Base-by-base conservation (phyloP, 2,329 filamentous ascomycete species). In the Amphichorda felina region DNA sequence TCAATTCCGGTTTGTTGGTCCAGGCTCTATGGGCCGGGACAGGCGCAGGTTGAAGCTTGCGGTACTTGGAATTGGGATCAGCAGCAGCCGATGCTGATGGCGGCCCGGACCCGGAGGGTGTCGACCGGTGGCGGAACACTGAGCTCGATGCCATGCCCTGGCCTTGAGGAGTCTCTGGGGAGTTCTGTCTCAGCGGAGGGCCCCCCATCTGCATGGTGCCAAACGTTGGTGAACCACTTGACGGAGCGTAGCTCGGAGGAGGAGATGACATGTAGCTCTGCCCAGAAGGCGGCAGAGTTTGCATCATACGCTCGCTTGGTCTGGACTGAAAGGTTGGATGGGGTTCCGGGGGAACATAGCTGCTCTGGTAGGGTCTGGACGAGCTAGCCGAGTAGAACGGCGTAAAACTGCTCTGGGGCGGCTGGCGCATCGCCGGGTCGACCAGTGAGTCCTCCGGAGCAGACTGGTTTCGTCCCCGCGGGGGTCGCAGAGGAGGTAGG, bases 1-100 rank as follows among this genome's bases (percentile, higher is more conserved):
- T 66, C n/a, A 76, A 58, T 44, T 75, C 70, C 13, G 64, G 60
- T 45, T 64, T 66, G 37, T 57, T 56, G 6, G 53, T 48, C 50
- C 62, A 66, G 40, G 61, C 61, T 30, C 63, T 59, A 46, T 71
- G 70, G 21, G 68, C 59, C 6, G 69, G 64, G 17, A 71, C 61
- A 1, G 71, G 71, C 1, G 72, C 72, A 8, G 72, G 72, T 41
- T 74, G 70, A 27, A 76, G 65, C 50, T 72, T 74, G 31, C 71
- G 63, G 45, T 72, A 75, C 45, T 72, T 71, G 17, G 30, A 21
- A 25, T 38, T 27, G 13, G 33, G n/a, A 10, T 24, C 15, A 13
- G 16, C 18, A 16, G 32, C 22, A 34, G 21, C 9, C 5, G 33
- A 10, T 11, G 33, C 11, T 4, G 21, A 11, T 4, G 33, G 22